These are phyloP conservation scores for Boehmeria nivea DNA, from an alignment of 306 rosid species.

Conservation along the genomic window DNA sequence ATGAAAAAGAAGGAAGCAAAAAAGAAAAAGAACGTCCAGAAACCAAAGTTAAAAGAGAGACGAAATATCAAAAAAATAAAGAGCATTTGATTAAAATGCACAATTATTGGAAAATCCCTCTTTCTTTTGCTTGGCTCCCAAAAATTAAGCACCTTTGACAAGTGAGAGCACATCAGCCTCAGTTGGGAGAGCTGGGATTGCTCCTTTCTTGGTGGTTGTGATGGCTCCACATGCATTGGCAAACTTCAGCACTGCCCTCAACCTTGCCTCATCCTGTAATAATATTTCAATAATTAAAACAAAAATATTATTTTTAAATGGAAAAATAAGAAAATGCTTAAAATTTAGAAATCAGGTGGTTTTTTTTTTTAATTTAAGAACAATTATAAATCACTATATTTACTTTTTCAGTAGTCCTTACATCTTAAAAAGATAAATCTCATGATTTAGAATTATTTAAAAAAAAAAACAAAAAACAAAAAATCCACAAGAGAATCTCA, in stretches of 20 bases:
- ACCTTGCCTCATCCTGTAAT: constrained; percentile 62
- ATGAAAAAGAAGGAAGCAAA: neutral
- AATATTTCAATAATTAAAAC: neutral
- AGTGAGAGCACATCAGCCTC: constrained; percentile 50
- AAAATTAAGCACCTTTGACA: constrained; percentile 37
- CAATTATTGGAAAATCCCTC: neutral
- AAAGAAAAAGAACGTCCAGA: neutral
- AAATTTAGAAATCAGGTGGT: neutral
- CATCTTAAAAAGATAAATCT: too few species aligned
- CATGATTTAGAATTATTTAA: too few species aligned
- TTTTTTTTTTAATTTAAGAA: too few species aligned
- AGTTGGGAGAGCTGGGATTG: constrained; percentile 79
- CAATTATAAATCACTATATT: too few species aligned
- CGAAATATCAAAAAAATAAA: neutral
- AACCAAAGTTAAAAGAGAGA: neutral
- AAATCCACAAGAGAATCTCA: too few species aligned
- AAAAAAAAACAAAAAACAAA: too few species aligned
- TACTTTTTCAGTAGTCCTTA: too few species aligned
- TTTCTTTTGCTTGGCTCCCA: neutral
- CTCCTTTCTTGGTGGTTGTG: constrained; percentile 84
- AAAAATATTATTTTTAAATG: neutral
- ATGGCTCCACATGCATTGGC: constrained; percentile 95
- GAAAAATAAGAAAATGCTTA: neutral
- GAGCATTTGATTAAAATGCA: neutral
- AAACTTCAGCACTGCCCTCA: constrained; percentile 54